These are phyloP conservation scores for Arabidopsis lyrata DNA, from an alignment of 441 rosid genomes.

Conservation along the genomic window DNA sequence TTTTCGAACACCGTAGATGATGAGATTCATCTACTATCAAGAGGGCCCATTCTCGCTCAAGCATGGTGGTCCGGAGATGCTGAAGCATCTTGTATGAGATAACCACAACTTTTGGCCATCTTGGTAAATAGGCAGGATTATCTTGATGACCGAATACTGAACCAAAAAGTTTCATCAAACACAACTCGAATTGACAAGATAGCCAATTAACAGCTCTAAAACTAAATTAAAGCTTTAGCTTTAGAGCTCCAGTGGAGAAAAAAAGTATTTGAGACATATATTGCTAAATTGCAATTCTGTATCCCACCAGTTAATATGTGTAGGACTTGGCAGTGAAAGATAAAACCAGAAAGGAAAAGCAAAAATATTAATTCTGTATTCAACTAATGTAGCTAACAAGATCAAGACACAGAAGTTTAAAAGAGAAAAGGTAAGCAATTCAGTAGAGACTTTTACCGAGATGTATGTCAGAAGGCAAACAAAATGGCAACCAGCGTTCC, in stretches of 20 bases:
- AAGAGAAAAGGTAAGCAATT: slow-evolving; percentile 27
- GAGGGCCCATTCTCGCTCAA: slow-evolving; percentile 82
- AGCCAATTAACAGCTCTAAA: slow-evolving; percentile 2
- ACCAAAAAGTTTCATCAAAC: slow-evolving; percentile 29
- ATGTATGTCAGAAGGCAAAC: slow-evolving; percentile 92
- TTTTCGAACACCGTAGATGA: slow-evolving; percentile 83
- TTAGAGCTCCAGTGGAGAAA: slow-evolving; percentile 6
- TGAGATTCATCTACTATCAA: slow-evolving; percentile 96
- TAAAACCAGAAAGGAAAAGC: slow-evolving; percentile 3
- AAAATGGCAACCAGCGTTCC: slow-evolving; percentile 92
- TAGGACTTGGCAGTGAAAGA: background rate
- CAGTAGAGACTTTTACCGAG: slow-evolving; percentile 59
- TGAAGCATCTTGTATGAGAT: slow-evolving; percentile 92
- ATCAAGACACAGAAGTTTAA: background rate
- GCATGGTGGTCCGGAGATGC: slow-evolving; percentile 73
- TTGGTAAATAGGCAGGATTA: slow-evolving; percentile 71
- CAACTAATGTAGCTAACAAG: slow-evolving; percentile 10
- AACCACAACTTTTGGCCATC: slow-evolving; percentile 85
- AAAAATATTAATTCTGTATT: slow-evolving; percentile 10
- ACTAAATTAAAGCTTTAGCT: slow-evolving; percentile 2
- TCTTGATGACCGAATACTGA: slow-evolving; percentile 89
- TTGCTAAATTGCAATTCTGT: background rate
- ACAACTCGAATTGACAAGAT: slow-evolving; percentile 5
- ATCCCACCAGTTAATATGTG: slow-evolving; percentile 3
- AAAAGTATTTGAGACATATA: background rate